Evolutionary conservation across 2,329 filamentous ascomycete species (phyloP).

Genomic region (Trichoderma lentiforme): DNA sequence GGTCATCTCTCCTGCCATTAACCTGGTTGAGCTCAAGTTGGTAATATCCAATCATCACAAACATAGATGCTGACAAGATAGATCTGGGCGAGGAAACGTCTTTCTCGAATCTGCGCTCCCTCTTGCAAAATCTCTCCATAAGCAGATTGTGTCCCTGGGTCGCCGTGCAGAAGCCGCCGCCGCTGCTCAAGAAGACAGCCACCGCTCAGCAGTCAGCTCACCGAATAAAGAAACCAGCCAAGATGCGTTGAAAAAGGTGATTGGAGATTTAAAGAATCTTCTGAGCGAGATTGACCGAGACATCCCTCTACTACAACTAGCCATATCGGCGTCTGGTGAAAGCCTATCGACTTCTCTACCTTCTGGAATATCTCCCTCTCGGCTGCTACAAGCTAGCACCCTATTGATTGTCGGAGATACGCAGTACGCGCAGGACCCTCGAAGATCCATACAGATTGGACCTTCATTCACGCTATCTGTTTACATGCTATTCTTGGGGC

Average conservation of each 20-base stretch:
- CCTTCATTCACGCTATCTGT: slow-evolving; percentile 82
- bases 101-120: slow-evolving; percentile 78
- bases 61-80: slow-evolving; percentile 25
- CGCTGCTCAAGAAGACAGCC: slow-evolving; percentile 52
- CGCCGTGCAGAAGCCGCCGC: slow-evolving; percentile 70
- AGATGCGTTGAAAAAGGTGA: slow-evolving; percentile 64
- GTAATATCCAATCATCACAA: slow-evolving; percentile 24
- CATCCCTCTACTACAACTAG: slow-evolving; percentile 86
- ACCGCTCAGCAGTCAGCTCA: slow-evolving; percentile 39
- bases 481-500: slow-evolving; percentile 91
- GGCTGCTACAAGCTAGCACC: slow-evolving; percentile 87
- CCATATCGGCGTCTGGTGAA: slow-evolving; percentile 90
- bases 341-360: slow-evolving; percentile 78
- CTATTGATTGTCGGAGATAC: slow-evolving; percentile 84
- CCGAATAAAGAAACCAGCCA: slow-evolving; percentile 41
- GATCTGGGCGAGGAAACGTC: slow-evolving; percentile 52
- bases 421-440: slow-evolving; percentile 67
- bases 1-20: slow-evolving; percentile 87
- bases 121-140: slow-evolving; percentile 77
- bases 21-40: slow-evolving; percentile 87
- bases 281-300: slow-evolving; percentile 82
- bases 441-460: slow-evolving; percentile 72
- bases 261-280: slow-evolving; percentile 70
- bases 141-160: slow-evolving; percentile 78
- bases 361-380: slow-evolving; percentile 80